phyloP scores from a whole-genome alignment of 2,329 filamentous ascomycete species.

The Tolypocladium paradoxum region DNA sequence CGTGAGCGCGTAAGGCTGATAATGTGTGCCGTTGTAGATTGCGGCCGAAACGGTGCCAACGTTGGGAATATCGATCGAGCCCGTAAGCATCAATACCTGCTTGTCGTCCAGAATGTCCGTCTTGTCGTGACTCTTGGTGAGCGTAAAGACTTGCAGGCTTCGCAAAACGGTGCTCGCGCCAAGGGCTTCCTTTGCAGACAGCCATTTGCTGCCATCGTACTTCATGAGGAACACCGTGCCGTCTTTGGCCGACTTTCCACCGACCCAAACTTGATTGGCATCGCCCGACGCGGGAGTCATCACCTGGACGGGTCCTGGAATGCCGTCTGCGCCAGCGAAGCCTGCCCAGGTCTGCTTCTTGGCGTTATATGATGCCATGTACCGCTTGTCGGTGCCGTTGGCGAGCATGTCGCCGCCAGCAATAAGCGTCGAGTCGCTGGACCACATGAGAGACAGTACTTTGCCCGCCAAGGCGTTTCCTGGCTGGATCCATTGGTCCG shows the following conservation, averaged over 20 bases:
- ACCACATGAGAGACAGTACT: constrained; percentile 67
- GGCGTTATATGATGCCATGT: constrained; percentile 63
- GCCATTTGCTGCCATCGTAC: constrained; percentile 65
- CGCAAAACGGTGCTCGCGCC: constrained; percentile 57
- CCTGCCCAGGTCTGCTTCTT: constrained; percentile 55
- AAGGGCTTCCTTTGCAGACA: constrained; percentile 51
- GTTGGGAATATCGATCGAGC: constrained; percentile 61
- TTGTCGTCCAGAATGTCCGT: constrained; percentile 53
- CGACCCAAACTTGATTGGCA: constrained; percentile 68
- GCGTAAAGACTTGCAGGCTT: constrained; percentile 69
- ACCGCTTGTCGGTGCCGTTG: constrained; percentile 48
- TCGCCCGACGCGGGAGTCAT: constrained; percentile 65
- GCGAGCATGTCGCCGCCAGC: constrained; percentile 68
- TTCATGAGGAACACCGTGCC: constrained; percentile 71
- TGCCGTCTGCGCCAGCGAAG: constrained; percentile 48
- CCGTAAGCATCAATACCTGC: constrained; percentile 74
- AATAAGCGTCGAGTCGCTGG: constrained; percentile 58
- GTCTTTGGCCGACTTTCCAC: constrained; percentile 54
- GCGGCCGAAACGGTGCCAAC: constrained; percentile 80
- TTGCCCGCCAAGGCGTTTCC: constrained; percentile 61
- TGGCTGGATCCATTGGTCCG: constrained; percentile 69
- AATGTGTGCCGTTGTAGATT: constrained; percentile 72
- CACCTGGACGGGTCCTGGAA: constrained; percentile 73
- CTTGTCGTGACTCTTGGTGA: constrained; percentile 56
- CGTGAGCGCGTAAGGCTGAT: constrained; percentile 73